A percentile compares a stretch with the other conserved stretches of the same genome.
These are phyloP conservation scores for Ziziphus jujuba DNA, from an alignment of 306 rosid genomes.

Conservation along the genomic window DNA sequence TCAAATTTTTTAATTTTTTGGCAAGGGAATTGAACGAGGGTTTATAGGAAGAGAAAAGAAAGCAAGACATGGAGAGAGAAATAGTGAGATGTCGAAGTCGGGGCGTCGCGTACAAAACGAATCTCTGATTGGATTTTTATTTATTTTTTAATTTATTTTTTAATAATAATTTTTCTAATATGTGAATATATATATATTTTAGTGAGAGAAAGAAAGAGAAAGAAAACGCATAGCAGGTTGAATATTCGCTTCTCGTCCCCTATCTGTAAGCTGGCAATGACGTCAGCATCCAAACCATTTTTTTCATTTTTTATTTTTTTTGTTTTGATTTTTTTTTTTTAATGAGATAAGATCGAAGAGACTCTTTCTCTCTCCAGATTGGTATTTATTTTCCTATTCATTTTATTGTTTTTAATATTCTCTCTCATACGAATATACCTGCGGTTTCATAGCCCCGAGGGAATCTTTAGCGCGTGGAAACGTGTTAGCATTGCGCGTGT, in stretches of 20 bases:
- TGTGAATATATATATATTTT: too few relatives aligned
- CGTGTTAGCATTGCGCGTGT: slow-evolving; percentile 15
- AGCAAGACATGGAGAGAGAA: too few relatives aligned
- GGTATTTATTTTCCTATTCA: not conserved
- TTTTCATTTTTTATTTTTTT: not conserved
- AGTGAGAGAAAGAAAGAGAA: too few relatives aligned
- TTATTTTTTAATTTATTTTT: not conserved
- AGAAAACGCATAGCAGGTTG: slow-evolving; percentile 15
- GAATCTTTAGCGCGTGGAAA: slow-evolving; percentile 12
- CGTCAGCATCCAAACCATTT: slow-evolving; percentile 25
- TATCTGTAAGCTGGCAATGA: slow-evolving; percentile 46
- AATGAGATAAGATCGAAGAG: slow-evolving; percentile 55
- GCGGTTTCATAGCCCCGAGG: not conserved
- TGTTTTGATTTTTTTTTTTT: not conserved
- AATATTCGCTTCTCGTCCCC: slow-evolving; percentile 50
- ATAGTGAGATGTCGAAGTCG: slow-evolving; percentile 54
- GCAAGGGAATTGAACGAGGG: too few relatives aligned
- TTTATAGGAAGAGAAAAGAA: not conserved
- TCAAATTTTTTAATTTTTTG: not conserved
- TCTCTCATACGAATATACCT: slow-evolving; percentile 26
- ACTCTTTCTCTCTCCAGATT: not conserved
- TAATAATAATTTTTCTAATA: not conserved
- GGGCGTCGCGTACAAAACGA: slow-evolving; percentile 81
- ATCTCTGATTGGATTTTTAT: slow-evolving; percentile 48
- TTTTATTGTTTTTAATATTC: not conserved